Evolutionary conservation across 73 alveolate genomes (phyloP).

Genomic region (Paramecium bursaria): DNA sequence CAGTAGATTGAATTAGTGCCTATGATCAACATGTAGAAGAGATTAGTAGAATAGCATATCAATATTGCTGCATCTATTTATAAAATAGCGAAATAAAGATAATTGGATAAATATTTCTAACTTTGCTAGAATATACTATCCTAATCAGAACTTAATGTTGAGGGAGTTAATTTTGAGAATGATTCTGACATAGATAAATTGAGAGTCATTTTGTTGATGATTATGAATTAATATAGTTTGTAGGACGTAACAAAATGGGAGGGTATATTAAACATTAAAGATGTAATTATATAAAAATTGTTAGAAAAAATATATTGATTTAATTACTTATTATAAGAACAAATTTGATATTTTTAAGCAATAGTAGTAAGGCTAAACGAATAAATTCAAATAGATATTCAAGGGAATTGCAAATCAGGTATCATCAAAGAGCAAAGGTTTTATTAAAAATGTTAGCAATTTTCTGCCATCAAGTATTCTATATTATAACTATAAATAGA

Average conservation of each 20-base stretch:
- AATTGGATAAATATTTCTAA: constrained; percentile 36
- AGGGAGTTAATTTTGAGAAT: neutral
- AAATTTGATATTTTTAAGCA: neutral
- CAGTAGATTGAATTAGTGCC: constrained; percentile 34
- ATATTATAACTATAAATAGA: neutral
- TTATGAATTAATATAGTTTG: neutral
- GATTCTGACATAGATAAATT: constrained; percentile 31
- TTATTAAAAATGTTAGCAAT: neutral
- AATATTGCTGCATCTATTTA: constrained; percentile 1
- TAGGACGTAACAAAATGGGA: constrained; percentile 8
- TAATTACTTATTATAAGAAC: neutral
- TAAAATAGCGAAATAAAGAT: neutral
- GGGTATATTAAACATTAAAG: neutral
- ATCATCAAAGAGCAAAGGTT: neutral
- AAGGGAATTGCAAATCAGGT: constrained; percentile 7
- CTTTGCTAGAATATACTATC: constrained; percentile 17
- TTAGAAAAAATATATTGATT: neutral
- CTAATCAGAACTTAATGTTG: neutral
- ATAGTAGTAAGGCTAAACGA: neutral
- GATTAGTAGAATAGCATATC: constrained; percentile 8
- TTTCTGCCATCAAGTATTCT: neutral
- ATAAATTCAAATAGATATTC: constrained; percentile 5
- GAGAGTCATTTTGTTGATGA: constrained; percentile 23
- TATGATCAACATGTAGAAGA: constrained; percentile 27
- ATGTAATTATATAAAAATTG: constrained; percentile 50